Evolutionary conservation across 2,329 filamentous ascomycete species (phyloP), one percentile per base, ranked within the genome.

Genomic region (Chaetomiaceae sp.): DNA sequence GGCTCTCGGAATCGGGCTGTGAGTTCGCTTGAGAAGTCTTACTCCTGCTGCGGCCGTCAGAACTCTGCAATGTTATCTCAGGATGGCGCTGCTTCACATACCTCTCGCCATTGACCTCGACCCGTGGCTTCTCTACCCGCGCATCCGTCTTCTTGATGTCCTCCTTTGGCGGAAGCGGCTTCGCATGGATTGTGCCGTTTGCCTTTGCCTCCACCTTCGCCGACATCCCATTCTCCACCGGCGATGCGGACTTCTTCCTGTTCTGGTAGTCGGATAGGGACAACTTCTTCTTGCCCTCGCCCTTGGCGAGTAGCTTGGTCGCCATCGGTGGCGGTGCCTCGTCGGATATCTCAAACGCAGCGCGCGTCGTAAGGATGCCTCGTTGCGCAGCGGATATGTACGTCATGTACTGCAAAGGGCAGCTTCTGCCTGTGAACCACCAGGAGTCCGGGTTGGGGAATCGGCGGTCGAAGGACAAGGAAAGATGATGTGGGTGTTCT

Each of bases 221-320:
- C 20, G 58, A 37, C 31, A 44, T 9, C 19, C 59, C 63, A 34
- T 61, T 59, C 49, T 65, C 66, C 14, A 70, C 65, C 1, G 72
- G 69, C 14, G 72, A 72, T 8, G 68, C 65, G 9, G 72, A 69
- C 47, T 67, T 67, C 51, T 69, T 70, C 60, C 65, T 78, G 57
- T 79, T 82, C 67, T 79, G 79, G 61, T 82, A 83, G 64, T 83
- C 80, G 66, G 77, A 80, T 56, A 83, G 67, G 14, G 79, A 81
- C 59, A 83, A 65, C 65, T 82, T 81, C 70, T 80, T 81, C 66
- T 75, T 81, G 25, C 51, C 56, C 63, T 76, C 73, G 56, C 66
- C 66, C 57, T 67, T 71, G 47, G 67, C 67, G 59, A 72, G 68
- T 49, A 72, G 61, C 55, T 77, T 72, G 56, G 64, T 61, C 23